Base-by-base conservation (phyloP, 345 rosid genomes). In the Citrus hindsii region DNA sequence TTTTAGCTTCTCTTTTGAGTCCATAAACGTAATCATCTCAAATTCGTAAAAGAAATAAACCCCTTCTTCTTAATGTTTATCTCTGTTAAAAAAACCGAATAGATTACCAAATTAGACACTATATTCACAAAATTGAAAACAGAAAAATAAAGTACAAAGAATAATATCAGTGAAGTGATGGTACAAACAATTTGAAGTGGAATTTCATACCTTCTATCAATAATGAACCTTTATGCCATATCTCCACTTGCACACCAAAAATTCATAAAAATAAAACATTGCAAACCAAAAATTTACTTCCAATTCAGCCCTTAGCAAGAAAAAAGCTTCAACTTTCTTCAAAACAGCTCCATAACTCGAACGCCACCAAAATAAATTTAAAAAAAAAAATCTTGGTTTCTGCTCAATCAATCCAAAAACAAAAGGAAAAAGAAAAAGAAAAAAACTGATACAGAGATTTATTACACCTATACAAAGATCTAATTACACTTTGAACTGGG, bases 21-120 rank as follows among this genome's bases (percentile, higher is more conserved):
- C 92, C 91, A 92, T 86, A 72, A 92, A 90, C 10, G 91, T 82
- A 80, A 92, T 92, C 92, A 89, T 91, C 84, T 87, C 81, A 33
- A 38, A 69, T 46, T 69, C 74, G 78, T 64, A 60, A 46, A 69
- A 46, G 9, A 53, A 46, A 69, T 46, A 38, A 30, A 35, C 21
- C 19, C 69, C 48, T 35, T 32, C 37, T 68, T 42, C 56, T 60
- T 53, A 13, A 51, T 27, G 40, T 16, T 56, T 71, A 40, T 40
- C 71, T 55, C 76, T 73, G 22, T 27, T 30, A n/a, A 64, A n/a
- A 64, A 62, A 79, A 32, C 74, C 40, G 67, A 24, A 80, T 0
- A 77, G 70, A 66, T 25, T 25, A 30, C 18, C 63, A 32, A 69
- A 70, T 51, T 71, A 51, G 62, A 53, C 27, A 78, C 69, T 59